Evolutionary conservation across 768 basidiomycete genomes (phyloP).

Genomic region (Mycena chlorophos): DNA sequence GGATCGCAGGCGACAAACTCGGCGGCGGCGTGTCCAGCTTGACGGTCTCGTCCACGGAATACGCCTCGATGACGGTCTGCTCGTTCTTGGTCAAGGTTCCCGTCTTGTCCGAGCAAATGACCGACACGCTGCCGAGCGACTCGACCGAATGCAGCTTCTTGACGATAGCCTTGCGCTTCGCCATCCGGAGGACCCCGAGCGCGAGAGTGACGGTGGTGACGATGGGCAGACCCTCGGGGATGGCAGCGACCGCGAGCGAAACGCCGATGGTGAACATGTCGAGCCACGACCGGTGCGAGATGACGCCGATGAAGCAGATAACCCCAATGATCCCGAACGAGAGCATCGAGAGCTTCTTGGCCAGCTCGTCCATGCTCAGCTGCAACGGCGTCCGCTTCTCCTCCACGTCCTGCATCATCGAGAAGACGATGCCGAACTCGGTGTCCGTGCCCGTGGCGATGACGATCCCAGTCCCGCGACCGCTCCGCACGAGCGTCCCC

Average conservation of each 20-base stretch:
- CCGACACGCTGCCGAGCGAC: background rate
- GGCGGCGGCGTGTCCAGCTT: conserved; percentile 58
- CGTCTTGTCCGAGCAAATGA: conserved; percentile 6
- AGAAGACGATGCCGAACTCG: conserved; percentile 95
- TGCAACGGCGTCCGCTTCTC: conserved; percentile 93
- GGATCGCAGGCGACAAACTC: conserved; percentile 63
- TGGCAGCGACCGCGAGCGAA: conserved; percentile 94
- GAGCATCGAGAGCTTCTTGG: conserved; percentile 83
- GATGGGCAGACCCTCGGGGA: conserved; percentile 16
- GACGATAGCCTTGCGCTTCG: conserved; percentile 7
- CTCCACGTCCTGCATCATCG: conserved; percentile 97
- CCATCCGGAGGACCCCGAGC: conserved; percentile 15
- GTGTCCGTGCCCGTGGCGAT: conserved; percentile 84
- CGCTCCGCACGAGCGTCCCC: conserved; percentile 93
- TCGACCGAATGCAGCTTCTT: conserved; percentile 7
- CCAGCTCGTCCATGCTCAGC: conserved; percentile 93
- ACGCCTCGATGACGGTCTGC: background rate
- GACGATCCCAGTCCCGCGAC: conserved; percentile 82
- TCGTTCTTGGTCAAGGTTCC: background rate
- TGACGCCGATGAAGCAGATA: conserved; percentile 87
- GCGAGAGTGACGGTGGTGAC: conserved; percentile 17
- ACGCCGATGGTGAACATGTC: conserved; percentile 99
- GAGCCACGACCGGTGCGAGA: conserved; percentile 85
- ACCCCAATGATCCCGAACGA: conserved; percentile 93
- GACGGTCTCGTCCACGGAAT: conserved; percentile 81